Base-by-base conservation (phyloP, 108 stramenopile genomes). In the Discostella pseudostelligera region DNA sequence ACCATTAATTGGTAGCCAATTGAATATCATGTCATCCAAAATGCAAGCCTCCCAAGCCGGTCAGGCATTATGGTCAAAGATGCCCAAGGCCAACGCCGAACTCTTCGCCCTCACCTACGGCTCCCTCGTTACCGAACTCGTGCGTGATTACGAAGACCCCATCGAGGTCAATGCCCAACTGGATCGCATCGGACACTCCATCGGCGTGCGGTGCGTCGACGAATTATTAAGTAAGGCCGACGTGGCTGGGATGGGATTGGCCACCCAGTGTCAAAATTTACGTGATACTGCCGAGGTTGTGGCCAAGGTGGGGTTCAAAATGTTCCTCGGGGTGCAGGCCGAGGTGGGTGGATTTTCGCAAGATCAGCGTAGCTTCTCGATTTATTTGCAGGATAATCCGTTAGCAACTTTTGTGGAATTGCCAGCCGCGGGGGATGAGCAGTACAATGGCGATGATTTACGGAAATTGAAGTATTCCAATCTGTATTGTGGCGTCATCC, bases 61-160 rank as follows among this genome's bases (percentile, higher is more conserved):
- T 39, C 82, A 83, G 37, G 65, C 73, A 1, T 78, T 93, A 9
- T 96, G 95, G 95, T 48, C 76, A 14, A 87, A 91, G 53, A 81
- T 81, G 54, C 86, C 92, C 62, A 94, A 93, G 59, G 84, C 86
- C 51, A 98, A 98, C 70, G 96, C 96, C 32, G 97, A 98, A 70
- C 81, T 98, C 19, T 96, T 98, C 67, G 87, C 96, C 25, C 67
- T 98, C 36, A 98, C 98, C 14, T 98, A 98, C 74, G 98, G 98
- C 28, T 87, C 94, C 13, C 74, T 98, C 65, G 92, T 98, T 9
- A 89, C 87, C 43, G 94, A 97, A 79, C 76, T 98, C 1, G 68
- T 97, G 4, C 83, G 91, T 28, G 96, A 97, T 68, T 83, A 84
- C 53, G 92, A 94, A 74, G 83, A 90, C 42, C 70, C 83, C 48